Evolutionary conservation across 176 grass and related monocot genomes (phyloP), one percentile per base, ranked within the genome.

Genomic region (Carex cristatella): DNA sequence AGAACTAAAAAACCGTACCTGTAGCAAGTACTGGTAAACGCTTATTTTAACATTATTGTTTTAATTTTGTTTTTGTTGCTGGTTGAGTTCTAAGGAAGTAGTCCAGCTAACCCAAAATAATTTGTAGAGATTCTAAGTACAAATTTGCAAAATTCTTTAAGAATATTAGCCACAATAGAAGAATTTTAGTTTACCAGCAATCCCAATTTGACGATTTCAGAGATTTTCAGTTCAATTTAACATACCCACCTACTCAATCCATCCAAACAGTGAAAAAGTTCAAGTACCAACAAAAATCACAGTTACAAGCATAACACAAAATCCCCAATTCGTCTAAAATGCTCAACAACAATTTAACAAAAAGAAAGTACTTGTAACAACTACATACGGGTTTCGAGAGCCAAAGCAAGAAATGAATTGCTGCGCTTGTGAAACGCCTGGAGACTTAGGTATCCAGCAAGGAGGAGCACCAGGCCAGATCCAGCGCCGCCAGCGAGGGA

Each of bases 351-450:
- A 53, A 40, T 48, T 49, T 7, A 28, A 33, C 6, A 54, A 38
- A 23, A 7, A 77, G 80, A 53, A 61, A 12, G 48, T 51, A 51
- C 8, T 51, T 11, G 1, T 2, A 61, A 10, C 35, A 54, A 62
- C 63, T 0, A 62, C 79, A 83, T 91, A 94, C 95, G 56, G 5
- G 91, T 94, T 89, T 98, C 89, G 63, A 98, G 80, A 37, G 81
- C 86, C 72, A 94, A 57, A 79, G 95, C 95, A 28, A 90, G 5
- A 80, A 86, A 88, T 77, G 91, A 94, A 71, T 95, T 94, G 59
- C 90, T 89, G 35, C 92, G 88, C 72, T 95, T 95, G 84, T 95
- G 87, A 87, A 98, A 98, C 46, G 95, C 91, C 89, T 94, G 92
- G 44, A 98, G 93, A 85, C 95, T 98, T 85, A 95, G 79, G 83